These are phyloP conservation scores for Phialophora tarda DNA, from an alignment of 2,329 filamentous ascomycete genomes.

Conservation along the genomic window DNA sequence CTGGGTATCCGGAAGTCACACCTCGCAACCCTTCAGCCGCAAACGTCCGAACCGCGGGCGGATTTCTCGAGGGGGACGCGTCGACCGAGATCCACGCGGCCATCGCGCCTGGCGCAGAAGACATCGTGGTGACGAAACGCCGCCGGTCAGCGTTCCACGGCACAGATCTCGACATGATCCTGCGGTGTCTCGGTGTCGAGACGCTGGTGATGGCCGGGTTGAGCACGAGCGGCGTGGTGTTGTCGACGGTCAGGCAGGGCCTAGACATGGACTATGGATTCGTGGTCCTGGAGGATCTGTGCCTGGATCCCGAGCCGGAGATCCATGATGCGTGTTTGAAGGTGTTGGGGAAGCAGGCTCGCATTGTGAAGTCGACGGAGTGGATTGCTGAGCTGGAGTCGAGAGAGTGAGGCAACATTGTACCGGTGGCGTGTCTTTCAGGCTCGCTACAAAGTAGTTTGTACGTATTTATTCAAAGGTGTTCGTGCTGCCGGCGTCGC, in stretches of 20 bases:
- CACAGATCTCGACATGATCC: constrained; percentile 19
- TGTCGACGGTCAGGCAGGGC: constrained; percentile 19
- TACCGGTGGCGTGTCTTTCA: too few species aligned
- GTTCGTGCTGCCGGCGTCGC: too few species aligned
- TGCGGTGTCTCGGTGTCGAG: constrained; percentile 6
- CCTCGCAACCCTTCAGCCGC: constrained; percentile 5
- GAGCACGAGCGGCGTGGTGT: constrained; percentile 19
- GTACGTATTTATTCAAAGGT: too few species aligned
- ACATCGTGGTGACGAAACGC: constrained; percentile 21
- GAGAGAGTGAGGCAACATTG: neutral
- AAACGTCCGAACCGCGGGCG: neutral
- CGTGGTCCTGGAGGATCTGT: constrained; percentile 23
- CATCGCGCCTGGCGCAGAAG: neutral
- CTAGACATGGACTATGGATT: constrained; percentile 21
- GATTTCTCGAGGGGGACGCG: constrained; percentile 2
- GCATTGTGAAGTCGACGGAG: constrained; percentile 2
- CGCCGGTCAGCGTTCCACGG: constrained; percentile 20
- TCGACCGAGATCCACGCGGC: constrained; percentile 19
- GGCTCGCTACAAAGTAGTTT: too few species aligned
- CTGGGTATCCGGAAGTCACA: constrained; percentile 10
- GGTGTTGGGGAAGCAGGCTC: constrained; percentile 21
- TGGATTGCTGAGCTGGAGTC: constrained; percentile 12
- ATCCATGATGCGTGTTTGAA: constrained; percentile 15
- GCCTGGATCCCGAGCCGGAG: constrained; percentile 3
- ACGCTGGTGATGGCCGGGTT: constrained; percentile 16